Evolutionary conservation across 2,329 filamentous ascomycete genomes (phyloP).

Genomic region (Xylariaceae sp.): DNA sequence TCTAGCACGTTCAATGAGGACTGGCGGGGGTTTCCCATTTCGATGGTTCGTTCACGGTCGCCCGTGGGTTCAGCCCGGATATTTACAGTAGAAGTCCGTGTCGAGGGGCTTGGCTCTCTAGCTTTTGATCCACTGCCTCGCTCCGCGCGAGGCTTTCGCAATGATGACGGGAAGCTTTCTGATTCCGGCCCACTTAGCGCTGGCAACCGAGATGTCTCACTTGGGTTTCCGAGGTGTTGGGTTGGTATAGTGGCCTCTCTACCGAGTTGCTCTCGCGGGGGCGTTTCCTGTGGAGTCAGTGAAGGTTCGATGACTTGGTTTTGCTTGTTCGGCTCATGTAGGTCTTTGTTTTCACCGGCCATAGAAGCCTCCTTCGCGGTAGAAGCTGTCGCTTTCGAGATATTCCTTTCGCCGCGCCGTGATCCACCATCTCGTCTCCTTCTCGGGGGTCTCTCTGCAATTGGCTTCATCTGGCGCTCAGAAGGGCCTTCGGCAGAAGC

Average conservation of each 20-base stretch:
- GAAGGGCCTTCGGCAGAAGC: slow-evolving; percentile 31
- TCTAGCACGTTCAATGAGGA: slow-evolving; percentile 25
- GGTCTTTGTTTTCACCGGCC: slow-evolving; percentile 28
- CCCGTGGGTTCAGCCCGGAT: slow-evolving; percentile 44
- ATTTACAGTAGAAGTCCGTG: slow-evolving; percentile 38
- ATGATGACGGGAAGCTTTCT: slow-evolving; percentile 1
- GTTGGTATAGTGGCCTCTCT: not conserved
- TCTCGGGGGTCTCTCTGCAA: slow-evolving; percentile 36
- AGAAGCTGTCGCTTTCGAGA: slow-evolving; percentile 49
- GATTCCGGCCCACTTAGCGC: not conserved
- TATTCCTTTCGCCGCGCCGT: slow-evolving; percentile 40
- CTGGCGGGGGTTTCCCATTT: slow-evolving; percentile 6
- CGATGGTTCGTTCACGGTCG: slow-evolving; percentile 32
- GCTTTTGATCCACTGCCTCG: not conserved
- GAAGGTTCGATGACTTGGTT: slow-evolving; percentile 11
- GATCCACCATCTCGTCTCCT: slow-evolving; percentile 33
- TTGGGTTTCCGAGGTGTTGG: not conserved
- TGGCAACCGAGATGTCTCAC: not conserved
- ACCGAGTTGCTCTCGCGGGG: not conserved
- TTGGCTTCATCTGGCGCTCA: slow-evolving; percentile 39
- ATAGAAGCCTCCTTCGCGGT: slow-evolving; percentile 46
- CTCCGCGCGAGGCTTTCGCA: not conserved
- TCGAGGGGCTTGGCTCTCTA: slow-evolving; percentile 14
- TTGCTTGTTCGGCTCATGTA: slow-evolving; percentile 13
- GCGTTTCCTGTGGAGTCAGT: not conserved